Percentiles rank a stretch among this genome's conserved stretches.
Evolutionary conservation across 2,329 filamentous ascomycete genomes (phyloP).

Genomic region (Monilinia vaccinii-corymbosi): DNA sequence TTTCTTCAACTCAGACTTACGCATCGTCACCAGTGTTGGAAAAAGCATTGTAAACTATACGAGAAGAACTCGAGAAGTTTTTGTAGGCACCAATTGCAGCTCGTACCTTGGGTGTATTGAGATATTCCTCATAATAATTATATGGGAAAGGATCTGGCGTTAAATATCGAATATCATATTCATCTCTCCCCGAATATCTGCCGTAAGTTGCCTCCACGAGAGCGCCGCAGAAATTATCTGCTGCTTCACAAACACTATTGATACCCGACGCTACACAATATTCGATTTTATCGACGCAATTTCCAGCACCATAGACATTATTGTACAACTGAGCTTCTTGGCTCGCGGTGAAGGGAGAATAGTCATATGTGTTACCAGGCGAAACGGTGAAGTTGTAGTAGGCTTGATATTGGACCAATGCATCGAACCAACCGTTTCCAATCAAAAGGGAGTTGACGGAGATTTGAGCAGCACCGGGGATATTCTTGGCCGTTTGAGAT

Average conservation of each 20-base stretch:
- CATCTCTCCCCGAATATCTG: slow-evolving; percentile 42
- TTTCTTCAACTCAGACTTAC: background rate
- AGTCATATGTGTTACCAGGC: slow-evolving; percentile 45
- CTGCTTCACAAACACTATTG: slow-evolving; percentile 41
- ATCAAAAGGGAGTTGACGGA: slow-evolving; percentile 42
- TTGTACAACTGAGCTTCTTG: slow-evolving; percentile 45
- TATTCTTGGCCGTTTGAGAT: slow-evolving; percentile 49
- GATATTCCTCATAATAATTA: slow-evolving; percentile 44
- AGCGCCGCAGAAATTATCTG: slow-evolving; percentile 42
- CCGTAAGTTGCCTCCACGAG: slow-evolving; percentile 46
- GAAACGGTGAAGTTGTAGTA: slow-evolving; percentile 48
- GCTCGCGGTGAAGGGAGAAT: slow-evolving; percentile 41
- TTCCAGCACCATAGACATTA: slow-evolving; percentile 49
- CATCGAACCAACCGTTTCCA: slow-evolving; percentile 51
- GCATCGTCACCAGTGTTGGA: slow-evolving; percentile 39
- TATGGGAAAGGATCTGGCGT: slow-evolving; percentile 49
- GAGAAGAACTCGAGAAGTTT: slow-evolving; percentile 45
- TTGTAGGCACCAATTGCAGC: slow-evolving; percentile 49
- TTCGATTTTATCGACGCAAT: slow-evolving; percentile 48
- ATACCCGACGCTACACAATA: slow-evolving; percentile 44
- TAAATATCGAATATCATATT: slow-evolving; percentile 51
- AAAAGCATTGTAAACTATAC: slow-evolving; percentile 37
- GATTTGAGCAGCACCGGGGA: slow-evolving; percentile 38
- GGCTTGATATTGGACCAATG: slow-evolving; percentile 44
- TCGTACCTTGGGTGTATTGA: slow-evolving; percentile 46